Conservation (phyloP, 495 filamentous ascomycete genomes). For the Hypoxylon subgilvum region DNA sequence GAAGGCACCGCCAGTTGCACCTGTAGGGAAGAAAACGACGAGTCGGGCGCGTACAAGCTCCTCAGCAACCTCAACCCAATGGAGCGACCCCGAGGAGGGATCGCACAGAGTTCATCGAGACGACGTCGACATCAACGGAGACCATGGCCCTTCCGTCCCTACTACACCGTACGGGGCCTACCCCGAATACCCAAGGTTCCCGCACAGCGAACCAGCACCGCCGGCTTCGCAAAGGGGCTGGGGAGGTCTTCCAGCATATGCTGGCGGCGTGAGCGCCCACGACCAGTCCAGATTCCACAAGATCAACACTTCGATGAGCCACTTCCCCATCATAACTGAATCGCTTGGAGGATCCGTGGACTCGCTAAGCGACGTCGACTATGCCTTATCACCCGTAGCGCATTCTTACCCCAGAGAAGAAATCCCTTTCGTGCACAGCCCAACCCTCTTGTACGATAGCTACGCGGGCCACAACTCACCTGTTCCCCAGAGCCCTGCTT, state of each 20-base stretch:
- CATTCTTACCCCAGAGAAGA: constrained; percentile 60
- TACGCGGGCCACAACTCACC: constrained; percentile 55
- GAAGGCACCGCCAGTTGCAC: constrained; percentile 66
- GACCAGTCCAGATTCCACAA: constrained; percentile 40
- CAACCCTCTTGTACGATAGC: constrained; percentile 58
- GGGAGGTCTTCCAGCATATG: constrained; percentile 38
- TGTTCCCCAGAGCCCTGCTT: constrained; percentile 58
- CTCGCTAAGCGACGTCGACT: constrained; percentile 61
- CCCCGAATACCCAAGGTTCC: constrained; percentile 39
- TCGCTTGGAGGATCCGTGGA: constrained; percentile 56
- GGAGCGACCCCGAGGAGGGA: constrained; percentile 46
- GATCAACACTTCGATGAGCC: constrained; percentile 32
- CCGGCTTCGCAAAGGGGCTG: constrained; percentile 36
- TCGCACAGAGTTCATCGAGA: constrained; percentile 36
- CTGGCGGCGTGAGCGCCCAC: constrained; percentile 29
- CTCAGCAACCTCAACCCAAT: constrained; percentile 45
- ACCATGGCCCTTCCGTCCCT: constrained; percentile 30
- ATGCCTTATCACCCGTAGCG: constrained; percentile 56
- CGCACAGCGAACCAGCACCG: constrained; percentile 45
- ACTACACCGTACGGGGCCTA: constrained; percentile 49
- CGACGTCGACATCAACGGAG: constrained; percentile 40
- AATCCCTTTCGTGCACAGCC: constrained; percentile 57
- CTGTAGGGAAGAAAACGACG: constrained; percentile 51
- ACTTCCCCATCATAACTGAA: constrained; percentile 46
- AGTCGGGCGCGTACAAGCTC: constrained; percentile 48